Evolutionary conservation across 179 eudicot species (phyloP).

Genomic region (Corrigiola litoralis): DNA sequence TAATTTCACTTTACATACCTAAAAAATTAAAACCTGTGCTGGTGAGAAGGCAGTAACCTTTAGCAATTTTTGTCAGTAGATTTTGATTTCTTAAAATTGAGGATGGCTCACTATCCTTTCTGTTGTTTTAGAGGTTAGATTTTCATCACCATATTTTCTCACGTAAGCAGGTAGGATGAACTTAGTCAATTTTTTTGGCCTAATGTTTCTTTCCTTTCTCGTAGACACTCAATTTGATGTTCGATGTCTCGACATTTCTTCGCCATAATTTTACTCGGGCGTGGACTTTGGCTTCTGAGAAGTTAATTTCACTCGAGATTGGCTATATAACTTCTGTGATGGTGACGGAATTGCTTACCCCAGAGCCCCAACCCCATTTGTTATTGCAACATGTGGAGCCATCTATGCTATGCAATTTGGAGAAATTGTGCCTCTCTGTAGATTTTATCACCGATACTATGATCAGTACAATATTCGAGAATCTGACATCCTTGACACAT

Average conservation of each 20-base stretch:
- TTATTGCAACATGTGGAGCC: conserved; percentile 33
- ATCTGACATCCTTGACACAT: conserved; percentile 60
- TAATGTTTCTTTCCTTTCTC: conserved; percentile 18
- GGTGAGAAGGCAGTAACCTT: neutral
- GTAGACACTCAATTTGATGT: conserved; percentile 81
- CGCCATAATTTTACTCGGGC: conserved; percentile 71
- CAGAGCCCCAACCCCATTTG: conserved; percentile 43
- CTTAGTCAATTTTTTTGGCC: neutral
- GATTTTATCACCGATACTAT: conserved; percentile 91
- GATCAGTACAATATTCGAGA: conserved; percentile 64
- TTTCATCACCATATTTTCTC: neutral
- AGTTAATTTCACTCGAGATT: conserved; percentile 70
- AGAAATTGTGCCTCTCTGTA: conserved; percentile 77
- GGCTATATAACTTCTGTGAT: conserved; percentile 72
- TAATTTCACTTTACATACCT: too few species aligned
- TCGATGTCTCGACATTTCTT: conserved; percentile 75
- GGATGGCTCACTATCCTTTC: neutral
- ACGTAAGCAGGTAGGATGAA: neutral
- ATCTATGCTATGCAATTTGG: conserved; percentile 51
- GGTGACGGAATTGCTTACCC: conserved; percentile 77
- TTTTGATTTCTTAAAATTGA: neutral
- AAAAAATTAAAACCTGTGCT: neutral
- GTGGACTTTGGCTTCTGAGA: conserved; percentile 75
- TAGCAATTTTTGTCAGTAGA: neutral
- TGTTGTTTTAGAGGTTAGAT: neutral